Conservation (phyloP, 106 monocot species). For the Acorus gramineus region DNA sequence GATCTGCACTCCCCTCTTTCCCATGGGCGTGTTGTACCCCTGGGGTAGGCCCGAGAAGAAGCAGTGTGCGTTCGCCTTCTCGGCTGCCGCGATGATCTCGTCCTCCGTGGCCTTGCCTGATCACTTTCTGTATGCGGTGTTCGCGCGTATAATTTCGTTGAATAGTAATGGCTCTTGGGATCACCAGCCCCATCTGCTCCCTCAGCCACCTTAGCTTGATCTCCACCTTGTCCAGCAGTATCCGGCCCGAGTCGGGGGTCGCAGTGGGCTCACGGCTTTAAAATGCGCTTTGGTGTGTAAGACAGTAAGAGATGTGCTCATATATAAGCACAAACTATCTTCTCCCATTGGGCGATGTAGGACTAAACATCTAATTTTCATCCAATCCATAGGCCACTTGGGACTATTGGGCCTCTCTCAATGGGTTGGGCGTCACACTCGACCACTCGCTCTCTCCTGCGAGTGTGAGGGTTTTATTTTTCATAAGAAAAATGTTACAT, state of each 20-base stretch:
- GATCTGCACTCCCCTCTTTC: constrained; percentile 56
- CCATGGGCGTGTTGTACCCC: constrained; percentile 60
- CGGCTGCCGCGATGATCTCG: constrained; percentile 44
- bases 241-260: constrained; percentile 43
- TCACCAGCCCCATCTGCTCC: constrained; percentile 66
- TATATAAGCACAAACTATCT: too few species aligned
- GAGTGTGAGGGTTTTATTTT: too few species aligned
- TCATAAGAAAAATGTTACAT: too few species aligned
- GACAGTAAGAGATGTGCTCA: too few species aligned
- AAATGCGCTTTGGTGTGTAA: too few species aligned
- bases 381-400: too few species aligned
- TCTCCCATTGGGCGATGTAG: too few species aligned
- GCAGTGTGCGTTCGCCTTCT: constrained; percentile 57
- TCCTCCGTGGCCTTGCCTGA: constrained; percentile 36
- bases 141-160: constrained; percentile 62
- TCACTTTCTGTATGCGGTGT: constrained; percentile 70
- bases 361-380: too few species aligned
- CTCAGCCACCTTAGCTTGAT: constrained; percentile 67
- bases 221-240: constrained; percentile 58
- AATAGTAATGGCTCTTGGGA: constrained; percentile 72
- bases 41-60: constrained; percentile 56
- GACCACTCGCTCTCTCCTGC: too few species aligned
- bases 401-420: too few species aligned
- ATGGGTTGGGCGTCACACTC: too few species aligned
- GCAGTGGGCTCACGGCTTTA: too few species aligned